Base-by-base conservation (phyloP, 257 asterid species). In the Solanum rostratum region DNA sequence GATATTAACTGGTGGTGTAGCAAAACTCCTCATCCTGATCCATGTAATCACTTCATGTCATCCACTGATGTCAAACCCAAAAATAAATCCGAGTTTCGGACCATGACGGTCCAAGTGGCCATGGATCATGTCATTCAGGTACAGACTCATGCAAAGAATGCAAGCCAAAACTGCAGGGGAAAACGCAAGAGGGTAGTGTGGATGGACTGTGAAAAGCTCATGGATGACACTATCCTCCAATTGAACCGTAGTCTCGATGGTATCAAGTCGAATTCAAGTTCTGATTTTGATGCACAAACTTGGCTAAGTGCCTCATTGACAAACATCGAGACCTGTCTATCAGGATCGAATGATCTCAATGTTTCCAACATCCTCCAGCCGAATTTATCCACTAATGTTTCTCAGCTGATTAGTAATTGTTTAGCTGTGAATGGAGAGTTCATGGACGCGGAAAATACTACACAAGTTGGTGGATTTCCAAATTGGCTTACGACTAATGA, bases 271-370 rank as follows among this genome's bases (percentile, higher is more conserved):
- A 89, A 94, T 87, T 73, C 87, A 0, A 90, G 74, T 29, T 46
- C 88, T 4, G 88, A 79, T 29, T 83, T 79, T 43, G 95, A 95
- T 85, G 88, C 89, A 2, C 98, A 93, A 57, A 95, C 97, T 41
- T 95, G 98, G 98, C 96, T 95, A n/a, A 92, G 97, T 85, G 84
- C 97, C 0, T 93, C 98, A 3, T 82, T 92, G 41, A 93, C 98
- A 0, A 89, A 89, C 86, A 71, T 95, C 37, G 91, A 93, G 10
- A 92, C 88, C 14, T 94, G 96, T 84, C 73, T 85, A 12, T 85
- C 91, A 16, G 95, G 97, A 15, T 92, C 97, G 2, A 81, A 20
- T 10, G 92, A 89, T 6, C 88, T 89, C 30, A 90, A 92, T 65
- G 86, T 90, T 52, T 80, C 94, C 2, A 29, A 83, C 5, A 89